These are phyloP conservation scores for Globisporangium echinulatum DNA, from an alignment of 352 stramenopile species.

Conservation along the genomic window DNA sequence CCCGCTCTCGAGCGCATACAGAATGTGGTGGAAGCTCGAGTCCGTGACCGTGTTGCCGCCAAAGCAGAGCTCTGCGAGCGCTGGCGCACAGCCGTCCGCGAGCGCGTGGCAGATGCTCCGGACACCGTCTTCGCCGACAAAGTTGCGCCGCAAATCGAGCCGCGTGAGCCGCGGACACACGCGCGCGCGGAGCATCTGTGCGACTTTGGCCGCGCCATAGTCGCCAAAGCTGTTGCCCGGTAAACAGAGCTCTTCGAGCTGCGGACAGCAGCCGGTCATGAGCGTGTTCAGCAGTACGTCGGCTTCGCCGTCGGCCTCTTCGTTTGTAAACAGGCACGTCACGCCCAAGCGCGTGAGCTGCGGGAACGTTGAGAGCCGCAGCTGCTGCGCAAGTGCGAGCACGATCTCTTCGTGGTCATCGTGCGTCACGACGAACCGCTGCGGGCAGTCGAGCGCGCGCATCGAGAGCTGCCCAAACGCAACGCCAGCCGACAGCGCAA, in stretches of 20 bases:
- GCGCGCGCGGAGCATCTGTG: slow-evolving; percentile 74
- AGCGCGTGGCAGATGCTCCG: slow-evolving; percentile 66
- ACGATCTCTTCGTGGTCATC: slow-evolving; percentile 86
- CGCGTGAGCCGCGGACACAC: slow-evolving; percentile 73
- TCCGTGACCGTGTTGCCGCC: slow-evolving; percentile 81
- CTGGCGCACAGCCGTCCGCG: slow-evolving; percentile 56
- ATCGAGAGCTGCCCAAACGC: slow-evolving; percentile 81
- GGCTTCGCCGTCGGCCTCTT: slow-evolving; percentile 76
- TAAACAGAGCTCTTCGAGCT: slow-evolving; percentile 72
- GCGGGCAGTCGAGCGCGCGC: slow-evolving; percentile 75
- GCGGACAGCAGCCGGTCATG: slow-evolving; percentile 70
- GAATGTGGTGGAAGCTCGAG: slow-evolving; percentile 76
- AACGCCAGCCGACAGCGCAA: slow-evolving; percentile 76
- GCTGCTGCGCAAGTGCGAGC: slow-evolving; percentile 56
- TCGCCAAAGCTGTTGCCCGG: slow-evolving; percentile 83
- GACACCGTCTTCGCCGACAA: slow-evolving; percentile 77
- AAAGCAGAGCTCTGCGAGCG: slow-evolving; percentile 71
- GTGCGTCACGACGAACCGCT: slow-evolving; percentile 84
- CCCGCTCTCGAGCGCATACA: slow-evolving; percentile 77
- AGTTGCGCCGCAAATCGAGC: slow-evolving; percentile 78
- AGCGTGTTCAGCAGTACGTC: slow-evolving; percentile 79
- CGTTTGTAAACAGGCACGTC: slow-evolving; percentile 83
- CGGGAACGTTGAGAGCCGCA: slow-evolving; percentile 50
- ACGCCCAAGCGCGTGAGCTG: slow-evolving; percentile 54
- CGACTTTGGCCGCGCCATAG: slow-evolving; percentile 75